Evolutionary conservation across 1,284 basidiomycete genomes (phyloP).

Genomic region (Fereydounia khargensis): DNA sequence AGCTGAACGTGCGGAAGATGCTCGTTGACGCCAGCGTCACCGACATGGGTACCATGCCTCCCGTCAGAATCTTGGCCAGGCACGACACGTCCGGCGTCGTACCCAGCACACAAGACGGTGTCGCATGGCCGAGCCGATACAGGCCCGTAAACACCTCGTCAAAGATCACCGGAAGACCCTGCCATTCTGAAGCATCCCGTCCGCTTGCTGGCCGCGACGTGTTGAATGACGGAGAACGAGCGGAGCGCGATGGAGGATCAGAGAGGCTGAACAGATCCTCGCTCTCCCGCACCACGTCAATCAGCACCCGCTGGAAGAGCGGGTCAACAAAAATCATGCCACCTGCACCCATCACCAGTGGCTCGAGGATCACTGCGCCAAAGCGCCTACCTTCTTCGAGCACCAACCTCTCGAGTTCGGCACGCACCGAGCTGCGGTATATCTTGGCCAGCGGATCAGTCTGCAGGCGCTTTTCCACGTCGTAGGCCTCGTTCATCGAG

Average conservation of each 20-base stretch:
- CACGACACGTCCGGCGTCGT: constrained; percentile 69
- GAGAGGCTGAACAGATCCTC: constrained; percentile 59
- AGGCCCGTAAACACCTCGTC: constrained; percentile 95
- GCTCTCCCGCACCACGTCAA: constrained; percentile 73
- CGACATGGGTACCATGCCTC: constrained; percentile 83
- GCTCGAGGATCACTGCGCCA: constrained; percentile 81
- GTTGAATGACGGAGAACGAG: background rate
- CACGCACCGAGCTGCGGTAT: constrained; percentile 69
- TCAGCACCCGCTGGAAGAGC: constrained; percentile 83
- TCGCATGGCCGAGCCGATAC: constrained; percentile 70
- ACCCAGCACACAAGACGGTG: constrained; percentile 35
- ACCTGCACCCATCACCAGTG: constrained; percentile 88
- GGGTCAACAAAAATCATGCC: constrained; percentile 98
- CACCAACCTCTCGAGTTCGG: constrained; percentile 64
- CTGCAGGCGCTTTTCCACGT: constrained; percentile 67
- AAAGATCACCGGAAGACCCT: constrained; percentile 83
- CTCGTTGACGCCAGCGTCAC: constrained; percentile 70
- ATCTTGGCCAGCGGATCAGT: constrained; percentile 64
- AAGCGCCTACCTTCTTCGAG: constrained; percentile 57
- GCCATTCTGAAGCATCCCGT: constrained; percentile 60
- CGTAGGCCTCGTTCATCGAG: constrained; percentile 70
- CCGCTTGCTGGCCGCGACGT: constrained; percentile 18
- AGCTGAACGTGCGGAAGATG: constrained; percentile 76
- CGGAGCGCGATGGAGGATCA: constrained; percentile 32
- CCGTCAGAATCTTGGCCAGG: constrained; percentile 90